Conservation (phyloP, 306 rosid species). For the Spatholobus suberectus region DNA sequence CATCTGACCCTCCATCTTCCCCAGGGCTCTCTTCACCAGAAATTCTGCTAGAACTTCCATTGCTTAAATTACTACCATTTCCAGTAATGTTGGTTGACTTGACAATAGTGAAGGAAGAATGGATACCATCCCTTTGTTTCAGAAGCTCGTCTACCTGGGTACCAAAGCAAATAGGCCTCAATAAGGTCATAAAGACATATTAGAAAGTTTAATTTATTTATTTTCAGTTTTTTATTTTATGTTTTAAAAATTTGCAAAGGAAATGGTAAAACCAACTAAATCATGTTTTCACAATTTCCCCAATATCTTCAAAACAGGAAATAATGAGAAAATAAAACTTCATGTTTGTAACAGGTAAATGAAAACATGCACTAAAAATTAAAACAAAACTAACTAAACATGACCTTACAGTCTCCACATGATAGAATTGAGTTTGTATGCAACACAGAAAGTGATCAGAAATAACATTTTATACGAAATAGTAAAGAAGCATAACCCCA, state of each 20-base stretch:
- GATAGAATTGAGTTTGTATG: too few species aligned
- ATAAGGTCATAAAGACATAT: neutral
- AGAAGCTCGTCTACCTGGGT: slow-evolving; percentile 96
- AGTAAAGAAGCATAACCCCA: too few species aligned
- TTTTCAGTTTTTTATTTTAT: neutral
- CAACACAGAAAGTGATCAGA: neutral
- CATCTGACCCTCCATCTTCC: slow-evolving; percentile 88
- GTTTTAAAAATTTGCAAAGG: neutral
- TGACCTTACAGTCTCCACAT: too few species aligned
- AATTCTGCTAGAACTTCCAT: slow-evolving; percentile 79
- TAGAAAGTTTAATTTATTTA: neutral
- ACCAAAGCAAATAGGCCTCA: slow-evolving; percentile 5
- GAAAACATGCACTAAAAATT: neutral
- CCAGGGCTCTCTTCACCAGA: slow-evolving; percentile 76
- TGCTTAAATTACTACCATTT: slow-evolving; percentile 60
- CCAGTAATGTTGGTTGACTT: slow-evolving; percentile 48
- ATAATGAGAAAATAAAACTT: too few species aligned
- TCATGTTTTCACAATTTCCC: neutral
- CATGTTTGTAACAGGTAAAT: neutral
- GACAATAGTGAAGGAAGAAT: slow-evolving; percentile 72
- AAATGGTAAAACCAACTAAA: slow-evolving; percentile 1
- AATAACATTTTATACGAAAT: neutral
- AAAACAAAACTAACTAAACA: too few species aligned
- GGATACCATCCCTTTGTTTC: slow-evolving; percentile 87
- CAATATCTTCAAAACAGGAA: slow-evolving; percentile 6